These are phyloP conservation scores for Oryza meyeriana DNA, from an alignment of 176 grass and related monocot species.

Conservation along the genomic window DNA sequence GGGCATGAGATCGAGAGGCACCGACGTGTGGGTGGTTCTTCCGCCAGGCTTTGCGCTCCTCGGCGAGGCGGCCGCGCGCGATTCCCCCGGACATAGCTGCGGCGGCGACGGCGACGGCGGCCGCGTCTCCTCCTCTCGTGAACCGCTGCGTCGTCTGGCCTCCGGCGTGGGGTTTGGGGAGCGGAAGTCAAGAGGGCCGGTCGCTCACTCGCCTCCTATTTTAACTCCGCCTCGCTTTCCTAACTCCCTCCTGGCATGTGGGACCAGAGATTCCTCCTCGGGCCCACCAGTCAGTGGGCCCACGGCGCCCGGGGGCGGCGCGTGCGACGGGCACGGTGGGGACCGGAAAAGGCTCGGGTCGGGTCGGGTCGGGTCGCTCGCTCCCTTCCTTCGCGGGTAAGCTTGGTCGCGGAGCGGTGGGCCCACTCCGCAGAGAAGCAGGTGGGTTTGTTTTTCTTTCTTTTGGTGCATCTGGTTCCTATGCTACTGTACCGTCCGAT, in stretches of 20 bases:
- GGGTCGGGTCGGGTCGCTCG: too few species aligned
- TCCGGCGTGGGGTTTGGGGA: background rate
- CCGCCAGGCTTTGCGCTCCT: constrained; percentile 95
- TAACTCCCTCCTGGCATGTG: background rate
- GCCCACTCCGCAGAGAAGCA: background rate
- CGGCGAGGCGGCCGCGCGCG: constrained; percentile 79
- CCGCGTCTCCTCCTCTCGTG: background rate
- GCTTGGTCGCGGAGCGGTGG: background rate
- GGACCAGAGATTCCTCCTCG: background rate
- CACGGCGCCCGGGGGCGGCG: too few species aligned
- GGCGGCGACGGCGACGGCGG: background rate
- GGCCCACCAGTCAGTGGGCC: background rate
- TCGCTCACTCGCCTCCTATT: background rate
- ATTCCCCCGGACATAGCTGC: constrained; percentile 75
- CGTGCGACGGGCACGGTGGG: background rate
- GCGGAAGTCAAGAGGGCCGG: background rate
- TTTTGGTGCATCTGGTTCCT: constrained; percentile 22
- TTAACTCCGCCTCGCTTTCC: constrained; percentile 4
- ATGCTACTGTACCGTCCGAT: too few species aligned
- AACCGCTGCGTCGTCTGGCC: background rate
- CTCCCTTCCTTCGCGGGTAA: background rate
- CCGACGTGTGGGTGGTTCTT: constrained; percentile 94
- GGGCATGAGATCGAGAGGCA: background rate
- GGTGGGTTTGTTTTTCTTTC: too few species aligned
- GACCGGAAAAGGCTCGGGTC: background rate